phyloP scores from a whole-genome alignment of 768 basidiomycete species.

The Hirschioporus abietinus region DNA sequence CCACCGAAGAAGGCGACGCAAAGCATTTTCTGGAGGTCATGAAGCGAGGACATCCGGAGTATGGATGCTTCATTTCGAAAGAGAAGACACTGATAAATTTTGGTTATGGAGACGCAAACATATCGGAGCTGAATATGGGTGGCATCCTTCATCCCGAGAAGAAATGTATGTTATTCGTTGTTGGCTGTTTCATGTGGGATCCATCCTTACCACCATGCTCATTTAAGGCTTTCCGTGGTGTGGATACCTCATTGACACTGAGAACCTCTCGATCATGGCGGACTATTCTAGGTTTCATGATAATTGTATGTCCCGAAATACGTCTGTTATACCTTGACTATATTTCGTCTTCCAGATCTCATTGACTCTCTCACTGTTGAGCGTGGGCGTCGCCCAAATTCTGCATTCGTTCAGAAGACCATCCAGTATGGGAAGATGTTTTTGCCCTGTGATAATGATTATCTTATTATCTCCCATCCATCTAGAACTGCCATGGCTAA shows the following conservation, averaged over 20 bases:
- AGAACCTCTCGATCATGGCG: slow-evolving; percentile 67
- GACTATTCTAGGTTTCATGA: slow-evolving; percentile 71
- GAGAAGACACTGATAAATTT: slow-evolving; percentile 93
- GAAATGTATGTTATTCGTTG: background rate
- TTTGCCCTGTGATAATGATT: background rate
- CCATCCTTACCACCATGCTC: background rate
- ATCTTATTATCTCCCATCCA: slow-evolving; percentile 6
- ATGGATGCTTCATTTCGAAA: slow-evolving; percentile 84
- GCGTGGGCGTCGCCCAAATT: slow-evolving; percentile 57
- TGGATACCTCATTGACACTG: slow-evolving; percentile 75
- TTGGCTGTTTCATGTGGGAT: background rate
- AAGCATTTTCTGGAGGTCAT: slow-evolving; percentile 68
- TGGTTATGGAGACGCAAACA: slow-evolving; percentile 51
- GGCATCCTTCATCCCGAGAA: slow-evolving; percentile 23
- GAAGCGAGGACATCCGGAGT: slow-evolving; percentile 85
- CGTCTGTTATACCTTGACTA: background rate
- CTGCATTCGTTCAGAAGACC: slow-evolving; percentile 66
- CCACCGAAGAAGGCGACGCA: slow-evolving; percentile 58
- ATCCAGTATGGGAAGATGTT: slow-evolving; percentile 50
- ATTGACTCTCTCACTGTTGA: slow-evolving; percentile 68
- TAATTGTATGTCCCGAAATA: slow-evolving; percentile 39
- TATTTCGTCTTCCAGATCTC: slow-evolving; percentile 37
- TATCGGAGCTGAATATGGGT: slow-evolving; percentile 41
- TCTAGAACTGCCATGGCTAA: slow-evolving; percentile 64
- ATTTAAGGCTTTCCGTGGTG: slow-evolving; percentile 87